Conservation (phyloP, 2,329 filamentous ascomycete genomes). For the Torrubiellomyces zombiae region DNA sequence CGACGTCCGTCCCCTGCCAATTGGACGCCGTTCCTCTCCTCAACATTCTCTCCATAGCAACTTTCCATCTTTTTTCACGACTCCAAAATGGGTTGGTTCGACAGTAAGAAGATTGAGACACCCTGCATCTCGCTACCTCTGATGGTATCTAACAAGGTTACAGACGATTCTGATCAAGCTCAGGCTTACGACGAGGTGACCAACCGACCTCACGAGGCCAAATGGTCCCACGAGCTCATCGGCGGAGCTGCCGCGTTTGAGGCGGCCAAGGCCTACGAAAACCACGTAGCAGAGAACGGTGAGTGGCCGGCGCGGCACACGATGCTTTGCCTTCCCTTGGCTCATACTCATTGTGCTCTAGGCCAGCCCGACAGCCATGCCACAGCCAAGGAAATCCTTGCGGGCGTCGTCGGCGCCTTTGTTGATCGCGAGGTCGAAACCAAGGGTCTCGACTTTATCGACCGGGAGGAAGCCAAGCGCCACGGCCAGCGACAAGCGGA, state of each 20-base stretch:
- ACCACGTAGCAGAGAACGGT: slow-evolving; percentile 13
- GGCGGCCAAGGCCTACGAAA: slow-evolving; percentile 15
- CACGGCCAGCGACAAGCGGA: slow-evolving; percentile 11
- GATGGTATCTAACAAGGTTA: slow-evolving; percentile 1
- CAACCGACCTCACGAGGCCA: slow-evolving; percentile 12
- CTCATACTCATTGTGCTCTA: neutral
- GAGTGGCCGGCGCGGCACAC: no score
- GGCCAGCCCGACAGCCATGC: slow-evolving; percentile 13
- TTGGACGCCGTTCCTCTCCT: no score
- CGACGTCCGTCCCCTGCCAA: no score
- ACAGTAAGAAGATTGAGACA: no score
- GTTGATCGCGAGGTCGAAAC: slow-evolving; percentile 17
- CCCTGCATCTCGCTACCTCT: neutral
- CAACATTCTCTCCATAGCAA: no score
- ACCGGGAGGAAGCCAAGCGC: slow-evolving; percentile 13
- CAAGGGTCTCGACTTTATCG: slow-evolving; percentile 12
- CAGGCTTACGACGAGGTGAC: slow-evolving; percentile 11
- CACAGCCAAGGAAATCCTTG: slow-evolving; percentile 13
- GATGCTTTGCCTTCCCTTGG: neutral
- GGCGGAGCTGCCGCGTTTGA: slow-evolving; percentile 15
- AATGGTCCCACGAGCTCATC: slow-evolving; percentile 14
- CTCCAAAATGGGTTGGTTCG: slow-evolving; percentile 10
- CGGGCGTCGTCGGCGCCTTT: slow-evolving; percentile 12
- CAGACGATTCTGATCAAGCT: slow-evolving; percentile 10
- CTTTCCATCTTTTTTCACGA: no score